These are phyloP conservation scores for Pseudogymnoascus sp. DNA, from an alignment of 2,329 filamentous ascomycete genomes.

Conservation along the genomic window DNA sequence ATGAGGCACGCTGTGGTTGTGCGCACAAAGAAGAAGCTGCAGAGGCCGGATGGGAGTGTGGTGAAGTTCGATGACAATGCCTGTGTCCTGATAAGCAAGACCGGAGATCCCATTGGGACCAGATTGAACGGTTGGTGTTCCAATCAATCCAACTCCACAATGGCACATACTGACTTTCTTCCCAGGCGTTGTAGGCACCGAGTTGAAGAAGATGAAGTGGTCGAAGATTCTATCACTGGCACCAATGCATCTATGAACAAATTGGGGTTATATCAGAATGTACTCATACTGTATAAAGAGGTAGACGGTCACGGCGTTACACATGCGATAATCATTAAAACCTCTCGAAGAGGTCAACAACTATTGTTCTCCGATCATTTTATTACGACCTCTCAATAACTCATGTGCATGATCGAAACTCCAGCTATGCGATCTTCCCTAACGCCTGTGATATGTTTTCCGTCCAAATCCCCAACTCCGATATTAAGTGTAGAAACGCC, in stretches of 20 bases:
- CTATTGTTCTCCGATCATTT: constrained; percentile 7
- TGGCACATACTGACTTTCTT: constrained; percentile 15
- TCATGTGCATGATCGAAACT: constrained; percentile 5
- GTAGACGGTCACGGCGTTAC: constrained; percentile 4
- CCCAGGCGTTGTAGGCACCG: constrained; percentile 75
- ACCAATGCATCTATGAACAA: constrained; percentile 62
- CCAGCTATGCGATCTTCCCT: constrained; percentile 2
- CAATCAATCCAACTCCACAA: neutral
- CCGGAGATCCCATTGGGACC: constrained; percentile 88
- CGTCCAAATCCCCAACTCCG: neutral
- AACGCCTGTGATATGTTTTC: constrained; percentile 1
- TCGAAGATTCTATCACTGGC: constrained; percentile 97
- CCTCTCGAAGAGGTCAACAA: constrained; percentile 1
- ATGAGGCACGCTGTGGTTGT: constrained; percentile 95
- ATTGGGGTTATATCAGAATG: constrained; percentile 15
- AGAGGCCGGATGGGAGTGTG: constrained; percentile 80
- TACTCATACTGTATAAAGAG: constrained; percentile 9
- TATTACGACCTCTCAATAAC: neutral
- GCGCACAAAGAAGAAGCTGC: constrained; percentile 78
- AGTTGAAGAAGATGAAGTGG: constrained; percentile 90
- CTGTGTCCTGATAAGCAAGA: constrained; percentile 94
- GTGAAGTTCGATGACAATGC: constrained; percentile 97
- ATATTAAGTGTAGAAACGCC: neutral
- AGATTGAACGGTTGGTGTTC: constrained; percentile 65
- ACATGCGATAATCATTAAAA: constrained; percentile 8